Evolutionary conservation across 805 yeast genomes (phyloP).

Genomic region (Candida awuae): DNA sequence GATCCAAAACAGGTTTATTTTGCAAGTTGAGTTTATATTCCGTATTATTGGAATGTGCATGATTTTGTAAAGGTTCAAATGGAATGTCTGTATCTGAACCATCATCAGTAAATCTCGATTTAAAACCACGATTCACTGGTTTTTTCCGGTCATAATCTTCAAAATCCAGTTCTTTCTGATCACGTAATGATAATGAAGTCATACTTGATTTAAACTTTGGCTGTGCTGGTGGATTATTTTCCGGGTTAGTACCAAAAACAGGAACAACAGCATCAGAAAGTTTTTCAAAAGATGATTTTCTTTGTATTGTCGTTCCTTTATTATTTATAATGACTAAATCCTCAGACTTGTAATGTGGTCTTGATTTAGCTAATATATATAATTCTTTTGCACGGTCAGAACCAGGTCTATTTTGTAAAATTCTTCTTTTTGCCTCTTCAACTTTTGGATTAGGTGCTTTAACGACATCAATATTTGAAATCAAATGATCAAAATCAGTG

Average conservation of each 20-base stretch:
- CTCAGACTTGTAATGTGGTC: slow-evolving; percentile 10
- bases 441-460: slow-evolving; percentile 12
- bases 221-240: background rate
- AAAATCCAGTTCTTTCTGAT: slow-evolving; percentile 8
- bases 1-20: too few relatives aligned
- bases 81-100: slow-evolving; percentile 47
- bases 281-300: slow-evolving; percentile 53
- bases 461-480: background rate
- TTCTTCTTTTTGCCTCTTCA: slow-evolving; percentile 14
- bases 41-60: background rate
- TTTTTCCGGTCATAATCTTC: slow-evolving; percentile 15
- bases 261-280: slow-evolving; percentile 24
- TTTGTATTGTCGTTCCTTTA: slow-evolving; percentile 8
- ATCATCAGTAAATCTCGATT: slow-evolving; percentile 55
- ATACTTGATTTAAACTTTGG: background rate
- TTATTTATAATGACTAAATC: slow-evolving; percentile 10
- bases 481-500: background rate
- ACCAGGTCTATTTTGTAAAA: slow-evolving; percentile 17
- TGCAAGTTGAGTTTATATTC: background rate
- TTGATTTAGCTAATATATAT: slow-evolving; percentile 40
- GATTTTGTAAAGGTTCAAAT: slow-evolving; percentile 2
- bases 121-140: slow-evolving; percentile 30
- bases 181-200: slow-evolving; percentile 18
- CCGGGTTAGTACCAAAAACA: background rate
- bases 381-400: slow-evolving; percentile 42